Evolutionary conservation across 805 yeast species (phyloP).

Genomic region (Barnettozyma botsteinii): DNA sequence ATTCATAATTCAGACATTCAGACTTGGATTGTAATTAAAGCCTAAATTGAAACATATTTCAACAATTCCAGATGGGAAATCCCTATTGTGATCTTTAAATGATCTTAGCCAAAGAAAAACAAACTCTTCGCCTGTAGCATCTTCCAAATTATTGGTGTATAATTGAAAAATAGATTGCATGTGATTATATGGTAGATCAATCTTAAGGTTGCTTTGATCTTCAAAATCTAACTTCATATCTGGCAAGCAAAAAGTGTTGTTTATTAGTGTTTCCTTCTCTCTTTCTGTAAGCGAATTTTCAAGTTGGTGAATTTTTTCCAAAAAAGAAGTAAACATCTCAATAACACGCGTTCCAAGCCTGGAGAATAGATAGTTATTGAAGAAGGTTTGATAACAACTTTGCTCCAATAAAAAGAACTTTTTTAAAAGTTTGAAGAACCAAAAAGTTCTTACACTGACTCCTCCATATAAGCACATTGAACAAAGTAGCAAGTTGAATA

Average conservation of each 20-base stretch:
- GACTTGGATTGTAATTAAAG: too few relatives aligned
- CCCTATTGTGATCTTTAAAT: slow-evolving; percentile 4
- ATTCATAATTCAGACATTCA: too few relatives aligned
- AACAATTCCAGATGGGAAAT: slow-evolving; percentile 3
- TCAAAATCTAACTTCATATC: too few relatives aligned
- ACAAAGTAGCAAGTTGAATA: slow-evolving; percentile 37
- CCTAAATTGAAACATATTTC: not conserved
- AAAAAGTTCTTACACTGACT: slow-evolving; percentile 34
- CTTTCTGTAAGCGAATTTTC: too few relatives aligned
- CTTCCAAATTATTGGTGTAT: too few relatives aligned
- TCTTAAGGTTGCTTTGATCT: too few relatives aligned
- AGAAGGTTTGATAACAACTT: not conserved
- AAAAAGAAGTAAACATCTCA: not conserved
- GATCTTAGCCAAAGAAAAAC: slow-evolving; percentile 10
- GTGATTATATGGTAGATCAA: too few relatives aligned
- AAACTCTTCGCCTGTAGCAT: slow-evolving; percentile 1
- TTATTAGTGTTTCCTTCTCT: too few relatives aligned
- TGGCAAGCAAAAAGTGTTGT: too few relatives aligned
- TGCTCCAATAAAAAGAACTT: slow-evolving; percentile 21
- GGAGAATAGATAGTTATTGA: not conserved
- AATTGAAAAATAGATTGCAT: too few relatives aligned
- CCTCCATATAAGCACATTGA: slow-evolving; percentile 41
- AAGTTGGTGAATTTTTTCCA: too few relatives aligned
- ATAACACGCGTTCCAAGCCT: not conserved
- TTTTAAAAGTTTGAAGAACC: slow-evolving; percentile 37